These are phyloP conservation scores for Xerocomus minutiporus DNA, from an alignment of 1,284 basidiomycete species.

Conservation along the genomic window DNA sequence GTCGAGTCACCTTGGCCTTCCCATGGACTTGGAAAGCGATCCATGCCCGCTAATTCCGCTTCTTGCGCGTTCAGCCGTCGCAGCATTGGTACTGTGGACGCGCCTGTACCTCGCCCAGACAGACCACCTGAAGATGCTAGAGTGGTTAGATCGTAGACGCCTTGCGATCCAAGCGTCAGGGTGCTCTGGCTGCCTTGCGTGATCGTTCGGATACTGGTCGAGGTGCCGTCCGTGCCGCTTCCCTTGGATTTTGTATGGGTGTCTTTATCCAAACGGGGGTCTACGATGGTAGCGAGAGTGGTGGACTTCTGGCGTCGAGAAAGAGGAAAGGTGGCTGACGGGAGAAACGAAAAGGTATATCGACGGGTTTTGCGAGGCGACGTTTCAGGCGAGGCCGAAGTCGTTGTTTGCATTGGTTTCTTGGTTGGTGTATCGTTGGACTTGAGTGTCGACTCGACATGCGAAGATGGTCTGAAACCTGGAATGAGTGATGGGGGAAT, in stretches of 20 bases:
- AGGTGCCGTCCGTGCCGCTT: constrained; percentile 20
- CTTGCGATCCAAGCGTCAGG: constrained; percentile 7
- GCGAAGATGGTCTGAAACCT: neutral
- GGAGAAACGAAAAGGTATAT: constrained; percentile 28
- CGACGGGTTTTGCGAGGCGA: constrained; percentile 14
- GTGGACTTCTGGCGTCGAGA: constrained; percentile 18
- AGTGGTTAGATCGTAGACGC: constrained; percentile 9
- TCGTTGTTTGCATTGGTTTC: neutral
- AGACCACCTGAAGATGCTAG: constrained; percentile 7
- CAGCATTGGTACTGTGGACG: constrained; percentile 19
- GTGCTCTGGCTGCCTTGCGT: constrained; percentile 26
- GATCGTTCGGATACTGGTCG: constrained; percentile 24
- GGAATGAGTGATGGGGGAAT: neutral
- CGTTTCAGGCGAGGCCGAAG: neutral
- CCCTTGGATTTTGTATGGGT: neutral
- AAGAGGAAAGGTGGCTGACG: constrained; percentile 18
- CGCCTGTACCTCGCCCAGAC: neutral
- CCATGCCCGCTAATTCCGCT: neutral
- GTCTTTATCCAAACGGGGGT: neutral
- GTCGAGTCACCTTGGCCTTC: constrained; percentile 18
- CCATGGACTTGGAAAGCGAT: constrained; percentile 2
- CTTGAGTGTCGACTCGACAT: neutral
- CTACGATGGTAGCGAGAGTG: neutral
- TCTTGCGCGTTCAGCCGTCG: constrained; percentile 15
- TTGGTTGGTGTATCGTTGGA: neutral